Percentiles rank a stretch among this genome's conserved stretches.
Conservation (phyloP, 306 rosid genomes). For the Rosa lucieae region DNA sequence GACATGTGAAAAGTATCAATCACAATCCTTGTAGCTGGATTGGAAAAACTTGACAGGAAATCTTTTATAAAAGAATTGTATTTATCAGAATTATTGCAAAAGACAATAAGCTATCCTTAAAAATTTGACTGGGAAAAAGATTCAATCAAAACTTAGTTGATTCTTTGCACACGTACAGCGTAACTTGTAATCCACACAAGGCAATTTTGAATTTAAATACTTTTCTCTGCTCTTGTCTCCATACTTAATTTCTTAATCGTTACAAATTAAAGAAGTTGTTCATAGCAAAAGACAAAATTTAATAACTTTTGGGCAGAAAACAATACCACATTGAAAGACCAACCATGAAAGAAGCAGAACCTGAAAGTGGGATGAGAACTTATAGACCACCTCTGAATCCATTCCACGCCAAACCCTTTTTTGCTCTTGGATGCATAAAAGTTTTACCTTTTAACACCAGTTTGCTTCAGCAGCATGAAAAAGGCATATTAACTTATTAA, state of each 20-base stretch:
- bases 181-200: neutral
- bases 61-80: neutral
- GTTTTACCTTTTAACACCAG: neutral
- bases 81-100: neutral
- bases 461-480: neutral
- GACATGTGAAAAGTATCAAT: neutral
- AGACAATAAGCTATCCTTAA: neutral
- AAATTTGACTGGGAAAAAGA: neutral
- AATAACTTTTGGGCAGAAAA: neutral
- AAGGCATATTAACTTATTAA: neutral
- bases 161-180: neutral
- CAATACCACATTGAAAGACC: neutral
- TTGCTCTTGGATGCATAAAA: neutral
- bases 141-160: neutral
- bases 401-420: neutral
- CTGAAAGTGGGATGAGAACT: neutral
- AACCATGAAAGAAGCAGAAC: neutral
- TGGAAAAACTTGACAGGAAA: neutral
- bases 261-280: neutral
- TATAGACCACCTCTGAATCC: neutral
- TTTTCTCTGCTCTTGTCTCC: neutral
- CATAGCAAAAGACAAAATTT: neutral
- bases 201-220: neutral
- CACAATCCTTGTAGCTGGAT: neutral
- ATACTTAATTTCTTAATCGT: neutral